Evolutionary conservation across 371 early-diverging fungal genomes (phyloP).

Genomic region (Apophysomyces sp.): DNA sequence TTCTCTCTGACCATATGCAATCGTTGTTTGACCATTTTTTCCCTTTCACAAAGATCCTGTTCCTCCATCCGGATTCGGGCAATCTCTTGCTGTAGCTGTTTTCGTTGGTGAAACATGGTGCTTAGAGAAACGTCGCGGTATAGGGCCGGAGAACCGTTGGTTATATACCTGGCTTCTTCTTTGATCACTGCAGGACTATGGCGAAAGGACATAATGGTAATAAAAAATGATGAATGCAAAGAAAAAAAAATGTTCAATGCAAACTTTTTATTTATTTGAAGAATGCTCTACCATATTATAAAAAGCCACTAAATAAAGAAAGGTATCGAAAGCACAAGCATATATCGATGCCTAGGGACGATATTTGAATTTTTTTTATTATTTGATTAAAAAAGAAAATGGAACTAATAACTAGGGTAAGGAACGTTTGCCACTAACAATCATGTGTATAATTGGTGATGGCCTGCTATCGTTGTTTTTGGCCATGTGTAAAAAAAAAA

Average conservation of each 20-base stretch:
- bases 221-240: not conserved
- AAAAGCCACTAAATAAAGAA: too few species aligned
- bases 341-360: too few species aligned
- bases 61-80: slow-evolving; percentile 42
- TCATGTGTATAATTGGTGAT: too few species aligned
- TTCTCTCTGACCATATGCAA: slow-evolving; percentile 44
- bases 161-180: not conserved
- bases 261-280: not conserved
- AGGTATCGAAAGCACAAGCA: too few species aligned
- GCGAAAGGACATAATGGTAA: not conserved
- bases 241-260: not conserved
- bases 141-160: not conserved
- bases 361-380: too few species aligned
- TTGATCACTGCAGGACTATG: not conserved
- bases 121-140: not conserved
- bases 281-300: too few species aligned
- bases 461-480: too few species aligned
- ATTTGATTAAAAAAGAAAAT: too few species aligned
- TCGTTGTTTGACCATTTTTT: slow-evolving; percentile 40
- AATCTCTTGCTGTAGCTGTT: slow-evolving; percentile 46
- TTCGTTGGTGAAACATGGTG: not conserved
- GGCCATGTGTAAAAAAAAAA: too few species aligned
- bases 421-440: too few species aligned
- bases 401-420: too few species aligned
- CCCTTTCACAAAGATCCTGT: slow-evolving; percentile 43